A percentile compares a stretch with the other conserved stretches of the same genome.
Evolutionary conservation across 441 rosid species (phyloP).

Genomic region (Brassica balearica): DNA sequence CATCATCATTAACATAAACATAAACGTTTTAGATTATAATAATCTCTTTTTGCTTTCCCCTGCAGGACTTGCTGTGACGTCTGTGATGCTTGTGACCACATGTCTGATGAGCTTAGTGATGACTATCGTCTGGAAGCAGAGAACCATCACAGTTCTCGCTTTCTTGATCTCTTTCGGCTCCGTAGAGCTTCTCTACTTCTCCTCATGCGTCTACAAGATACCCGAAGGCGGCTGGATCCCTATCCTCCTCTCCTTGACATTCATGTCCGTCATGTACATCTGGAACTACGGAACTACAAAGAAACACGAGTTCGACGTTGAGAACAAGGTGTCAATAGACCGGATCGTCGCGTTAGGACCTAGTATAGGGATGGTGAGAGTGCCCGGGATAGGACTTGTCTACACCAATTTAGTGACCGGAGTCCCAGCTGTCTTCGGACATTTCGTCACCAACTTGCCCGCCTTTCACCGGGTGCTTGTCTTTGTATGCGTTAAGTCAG

Average conservation of each 20-base stretch:
- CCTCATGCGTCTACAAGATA: conserved; percentile 62
- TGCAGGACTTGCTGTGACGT: conserved; percentile 69
- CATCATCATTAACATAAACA: background rate
- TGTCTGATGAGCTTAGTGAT: conserved; percentile 71
- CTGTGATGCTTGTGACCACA: conserved; percentile 78
- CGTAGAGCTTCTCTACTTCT: conserved; percentile 67
- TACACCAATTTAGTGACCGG: conserved; percentile 61
- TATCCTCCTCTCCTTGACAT: conserved; percentile 55
- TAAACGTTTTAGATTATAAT: background rate
- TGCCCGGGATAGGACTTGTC: conserved; percentile 69
- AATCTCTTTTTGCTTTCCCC: conserved; percentile 21
- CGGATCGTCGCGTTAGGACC: conserved; percentile 63
- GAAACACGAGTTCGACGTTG: conserved; percentile 69
- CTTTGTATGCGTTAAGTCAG: conserved; percentile 69
- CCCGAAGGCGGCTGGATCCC: conserved; percentile 84
- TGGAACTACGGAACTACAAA: conserved; percentile 78
- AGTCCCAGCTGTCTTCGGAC: conserved; percentile 76
- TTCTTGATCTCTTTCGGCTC: conserved; percentile 64
- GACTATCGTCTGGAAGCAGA: conserved; percentile 66
- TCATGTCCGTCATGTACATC: conserved; percentile 64
- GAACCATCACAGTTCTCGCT: conserved; percentile 45
- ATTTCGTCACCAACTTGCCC: conserved; percentile 71
- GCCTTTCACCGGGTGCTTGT: conserved; percentile 71
- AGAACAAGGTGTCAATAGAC: conserved; percentile 73
- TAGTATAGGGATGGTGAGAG: conserved; percentile 73